These are phyloP conservation scores for Clavispora santaluciae DNA, from an alignment of 805 yeast genomes.

Conservation along the genomic window DNA sequence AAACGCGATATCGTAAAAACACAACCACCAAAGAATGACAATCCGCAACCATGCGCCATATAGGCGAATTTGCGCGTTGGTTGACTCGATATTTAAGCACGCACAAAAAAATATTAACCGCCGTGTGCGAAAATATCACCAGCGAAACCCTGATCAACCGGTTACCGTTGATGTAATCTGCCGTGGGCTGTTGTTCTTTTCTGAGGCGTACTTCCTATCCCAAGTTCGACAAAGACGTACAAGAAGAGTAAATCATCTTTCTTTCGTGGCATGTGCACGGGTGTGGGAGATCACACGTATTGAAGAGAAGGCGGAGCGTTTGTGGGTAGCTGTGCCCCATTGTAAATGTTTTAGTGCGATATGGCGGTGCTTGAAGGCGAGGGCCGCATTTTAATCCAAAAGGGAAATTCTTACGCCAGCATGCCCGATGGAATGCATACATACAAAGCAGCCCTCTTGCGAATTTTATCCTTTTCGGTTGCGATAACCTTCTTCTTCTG, in stretches of 20 bases:
- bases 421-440: neutral
- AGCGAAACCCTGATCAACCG: no score
- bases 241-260: no score
- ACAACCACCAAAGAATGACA: neutral
- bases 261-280: no score
- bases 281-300: neutral
- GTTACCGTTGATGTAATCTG: no score
- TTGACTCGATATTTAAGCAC: neutral
- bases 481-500: neutral
- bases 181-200: no score
- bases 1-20: no score
- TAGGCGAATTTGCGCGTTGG: neutral
- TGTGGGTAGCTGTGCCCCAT: neutral
- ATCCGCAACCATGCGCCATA: neutral
- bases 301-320: neutral
- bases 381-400: neutral
- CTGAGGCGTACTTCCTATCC: no score
- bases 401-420: neutral
- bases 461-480: neutral
- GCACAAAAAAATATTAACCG: neutral
- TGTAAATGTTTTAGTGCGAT: conserved; percentile 1
- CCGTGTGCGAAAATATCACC: no score
- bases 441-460: neutral
- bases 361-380: neutral
- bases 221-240: no score